phyloP scores from a whole-genome alignment of 176 grass and related monocot species.

The Oryza meridionalis region DNA sequence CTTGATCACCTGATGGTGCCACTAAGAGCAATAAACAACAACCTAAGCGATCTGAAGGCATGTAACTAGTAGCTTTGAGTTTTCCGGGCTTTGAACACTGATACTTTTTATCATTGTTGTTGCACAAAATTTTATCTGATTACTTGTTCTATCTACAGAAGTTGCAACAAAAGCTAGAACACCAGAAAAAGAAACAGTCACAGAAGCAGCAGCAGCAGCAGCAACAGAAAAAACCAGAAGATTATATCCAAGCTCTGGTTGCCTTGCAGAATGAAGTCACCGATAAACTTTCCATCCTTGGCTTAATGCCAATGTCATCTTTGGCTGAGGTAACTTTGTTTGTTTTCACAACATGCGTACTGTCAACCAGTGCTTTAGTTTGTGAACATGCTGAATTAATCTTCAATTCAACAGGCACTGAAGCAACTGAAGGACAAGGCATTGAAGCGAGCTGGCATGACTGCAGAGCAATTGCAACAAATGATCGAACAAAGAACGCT shows the following conservation, averaged over 20 bases:
- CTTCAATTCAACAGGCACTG: neutral
- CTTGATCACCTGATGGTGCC: slow-evolving; percentile 69
- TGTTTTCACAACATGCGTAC: neutral
- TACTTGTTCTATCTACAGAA: slow-evolving; percentile 7
- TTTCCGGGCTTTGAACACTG: neutral
- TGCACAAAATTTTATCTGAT: slow-evolving; percentile 15
- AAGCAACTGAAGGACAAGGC: slow-evolving; percentile 21
- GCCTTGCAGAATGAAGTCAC: slow-evolving; percentile 54
- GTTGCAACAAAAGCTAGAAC: slow-evolving; percentile 26
- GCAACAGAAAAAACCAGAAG: slow-evolving; percentile 1
- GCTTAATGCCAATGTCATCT: slow-evolving; percentile 46
- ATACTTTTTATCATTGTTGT: neutral
- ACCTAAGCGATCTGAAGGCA: slow-evolving; percentile 68
- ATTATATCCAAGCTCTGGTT: slow-evolving; percentile 52
- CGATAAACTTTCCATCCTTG: slow-evolving; percentile 43
- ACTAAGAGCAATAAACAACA: slow-evolving; percentile 62
- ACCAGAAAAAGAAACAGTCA: slow-evolving; percentile 29
- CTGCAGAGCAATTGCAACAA: slow-evolving; percentile 45
- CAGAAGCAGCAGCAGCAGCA: slow-evolving; percentile 45
- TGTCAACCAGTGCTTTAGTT: neutral
- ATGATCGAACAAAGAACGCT: neutral
- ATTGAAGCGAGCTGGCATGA: slow-evolving; percentile 40
- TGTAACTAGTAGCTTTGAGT: neutral
- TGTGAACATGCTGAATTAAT: neutral
- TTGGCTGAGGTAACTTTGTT: slow-evolving; percentile 39